Evolutionary conservation across 306 rosid species (phyloP).

Genomic region (Mucuna pruriens): DNA sequence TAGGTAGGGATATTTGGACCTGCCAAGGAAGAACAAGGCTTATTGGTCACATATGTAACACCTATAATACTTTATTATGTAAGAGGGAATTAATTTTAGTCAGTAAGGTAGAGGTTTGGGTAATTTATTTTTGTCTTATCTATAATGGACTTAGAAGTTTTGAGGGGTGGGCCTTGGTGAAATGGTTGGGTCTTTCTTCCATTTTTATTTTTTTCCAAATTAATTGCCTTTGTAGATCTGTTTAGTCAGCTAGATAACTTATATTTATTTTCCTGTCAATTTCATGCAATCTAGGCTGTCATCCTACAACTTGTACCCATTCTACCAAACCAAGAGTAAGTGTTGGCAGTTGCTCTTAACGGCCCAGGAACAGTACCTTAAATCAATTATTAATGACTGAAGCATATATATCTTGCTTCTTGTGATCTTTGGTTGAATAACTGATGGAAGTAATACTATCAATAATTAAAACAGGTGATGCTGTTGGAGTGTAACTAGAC

Average conservation of each 20-base stretch:
- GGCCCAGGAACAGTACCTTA: not conserved
- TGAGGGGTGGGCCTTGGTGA: not conserved
- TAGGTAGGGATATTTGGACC: not conserved
- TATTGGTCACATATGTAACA: not conserved
- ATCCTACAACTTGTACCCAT: not conserved
- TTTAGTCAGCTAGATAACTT: not conserved
- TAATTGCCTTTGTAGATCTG: not conserved
- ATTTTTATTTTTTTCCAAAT: not conserved
- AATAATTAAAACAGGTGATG: not conserved
- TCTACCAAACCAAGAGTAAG: not conserved
- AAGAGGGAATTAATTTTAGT: not conserved
- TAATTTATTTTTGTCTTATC: not conserved
- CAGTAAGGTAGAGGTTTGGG: not conserved
- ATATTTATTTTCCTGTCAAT: not conserved
- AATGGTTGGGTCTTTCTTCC: not conserved
- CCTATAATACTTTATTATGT: not conserved
- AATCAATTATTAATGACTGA: not conserved
- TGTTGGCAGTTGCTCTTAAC: not conserved
- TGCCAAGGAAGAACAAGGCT: not conserved
- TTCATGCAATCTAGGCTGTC: not conserved
- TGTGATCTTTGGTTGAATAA: not conserved
- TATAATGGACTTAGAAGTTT: not conserved
- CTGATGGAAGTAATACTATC: not conserved
- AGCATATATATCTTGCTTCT: not conserved
- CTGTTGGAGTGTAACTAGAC: constrained; percentile 1